Conservation (phyloP, 2,329 filamentous ascomycete species). For the Phoma sp. region DNA sequence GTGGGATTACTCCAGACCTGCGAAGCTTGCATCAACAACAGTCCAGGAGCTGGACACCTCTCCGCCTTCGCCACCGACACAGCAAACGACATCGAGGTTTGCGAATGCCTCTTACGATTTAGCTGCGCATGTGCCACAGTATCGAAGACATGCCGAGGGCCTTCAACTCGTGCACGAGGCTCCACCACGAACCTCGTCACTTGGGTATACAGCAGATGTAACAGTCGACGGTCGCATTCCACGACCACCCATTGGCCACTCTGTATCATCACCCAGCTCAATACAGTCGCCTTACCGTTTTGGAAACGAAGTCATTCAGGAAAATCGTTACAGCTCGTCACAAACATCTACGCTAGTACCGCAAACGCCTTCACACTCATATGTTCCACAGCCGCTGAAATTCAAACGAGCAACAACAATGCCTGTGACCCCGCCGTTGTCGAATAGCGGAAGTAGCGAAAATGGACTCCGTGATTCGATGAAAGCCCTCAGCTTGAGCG, state of each 20-base stretch:
- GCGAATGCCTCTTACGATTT: conserved; percentile 16
- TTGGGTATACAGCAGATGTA: conserved; percentile 1
- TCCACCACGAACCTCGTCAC: conserved; percentile 2
- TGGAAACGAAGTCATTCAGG: background rate
- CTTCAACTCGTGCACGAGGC: conserved; percentile 11
- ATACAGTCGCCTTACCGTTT: background rate
- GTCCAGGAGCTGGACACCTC: conserved; percentile 10
- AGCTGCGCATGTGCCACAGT: conserved; percentile 13
- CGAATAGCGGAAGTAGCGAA: conserved; percentile 18
- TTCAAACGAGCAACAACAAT: conserved; percentile 15
- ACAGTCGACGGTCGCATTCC: conserved; percentile 2
- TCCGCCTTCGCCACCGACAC: background rate
- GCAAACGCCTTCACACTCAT: background rate
- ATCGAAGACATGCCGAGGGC: conserved; percentile 15
- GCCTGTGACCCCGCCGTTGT: conserved; percentile 24
- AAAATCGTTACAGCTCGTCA: background rate
- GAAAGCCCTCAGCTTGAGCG: conserved; percentile 16
- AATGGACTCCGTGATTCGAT: conserved; percentile 20
- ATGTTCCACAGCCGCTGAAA: conserved; percentile 18
- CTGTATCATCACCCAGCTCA: conserved; percentile 2
- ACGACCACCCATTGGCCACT: background rate
- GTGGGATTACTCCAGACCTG: conserved; percentile 2
- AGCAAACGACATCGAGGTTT: conserved; percentile 1
- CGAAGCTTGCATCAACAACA: conserved; percentile 4
- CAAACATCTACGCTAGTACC: background rate